Evolutionary conservation across 805 yeast genomes (phyloP), one percentile per base, ranked within the genome.

Genomic region (Monosporozyma solicola): DNA sequence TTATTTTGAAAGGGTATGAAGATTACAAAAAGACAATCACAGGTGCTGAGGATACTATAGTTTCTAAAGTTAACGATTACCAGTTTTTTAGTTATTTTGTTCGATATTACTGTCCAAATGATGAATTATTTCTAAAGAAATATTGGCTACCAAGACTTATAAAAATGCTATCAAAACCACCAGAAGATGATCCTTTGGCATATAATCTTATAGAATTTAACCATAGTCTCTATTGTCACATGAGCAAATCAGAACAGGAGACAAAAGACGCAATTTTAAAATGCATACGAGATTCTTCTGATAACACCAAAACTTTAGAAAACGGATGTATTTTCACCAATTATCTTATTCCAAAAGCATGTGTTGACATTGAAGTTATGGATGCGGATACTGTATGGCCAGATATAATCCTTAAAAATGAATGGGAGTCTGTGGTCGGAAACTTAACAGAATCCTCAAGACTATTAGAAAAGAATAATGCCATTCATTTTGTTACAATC

Each of bases 71-170:
- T 5, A 27, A 5, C 7, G 29, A 27, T 27, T 13, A 45, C 3
- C 13, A 29, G 16, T 43, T 3, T 43, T 10, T 24, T 5, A n/a
- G 35, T 20, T 32, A 46, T 46, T 32, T 55, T 15, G 11, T 55
- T 5, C 9, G 48, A 5, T 33, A 55, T 47, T 59, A 57, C 45
- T 33, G 55, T n/a, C 61, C 61, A 11, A 47, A 58, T 22, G 41
- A 50, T 8, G 49, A 49, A 22, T n/a, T n/a, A 15, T 58, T 61
- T 44, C 31, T 59, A 5, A 15, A 49, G 8, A 27, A 49, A 6
- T 53, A 52, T 31, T 51, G 49, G 47, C 16, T 49, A 5, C 55
- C 55, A 29, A 15, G 29, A 11, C 32, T 55, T 8, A 31, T 52
- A 3, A 41, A 47, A 20, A 41, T 41, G 3, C 20, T 54, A 25